phyloP scores from a whole-genome alignment of 2,329 filamentous ascomycete genomes.

The Elsinoe necatrix region DNA sequence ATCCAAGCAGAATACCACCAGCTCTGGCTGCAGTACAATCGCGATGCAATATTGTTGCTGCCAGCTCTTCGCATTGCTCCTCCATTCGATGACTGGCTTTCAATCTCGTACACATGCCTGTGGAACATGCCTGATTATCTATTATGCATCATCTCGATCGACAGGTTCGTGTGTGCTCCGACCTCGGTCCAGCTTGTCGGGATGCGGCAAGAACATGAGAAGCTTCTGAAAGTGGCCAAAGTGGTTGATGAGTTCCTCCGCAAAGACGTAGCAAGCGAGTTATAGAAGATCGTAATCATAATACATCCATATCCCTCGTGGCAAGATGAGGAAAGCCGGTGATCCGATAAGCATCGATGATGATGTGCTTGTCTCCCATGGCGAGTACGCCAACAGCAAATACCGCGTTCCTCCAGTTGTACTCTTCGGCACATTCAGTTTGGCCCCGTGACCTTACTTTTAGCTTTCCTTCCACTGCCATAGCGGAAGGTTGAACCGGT shows the following conservation, averaged over 20 bases:
- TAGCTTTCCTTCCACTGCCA: not conserved
- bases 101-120: conserved; percentile 19
- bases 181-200: conserved; percentile 28
- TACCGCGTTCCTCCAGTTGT: conserved; percentile 22
- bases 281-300: not conserved
- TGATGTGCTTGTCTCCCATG: conserved; percentile 20
- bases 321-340: conserved; percentile 20
- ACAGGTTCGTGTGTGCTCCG: conserved; percentile 25
- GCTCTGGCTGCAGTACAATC: conserved; percentile 19
- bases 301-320: conserved; percentile 7
- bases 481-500: not conserved
- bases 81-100: conserved; percentile 22
- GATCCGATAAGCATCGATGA: conserved; percentile 23
- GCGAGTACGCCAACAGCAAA: conserved; percentile 22
- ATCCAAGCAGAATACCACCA: conserved; percentile 20
- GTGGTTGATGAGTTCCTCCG: conserved; percentile 25
- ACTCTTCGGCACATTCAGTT: conserved; percentile 21
- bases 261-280: not conserved
- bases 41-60: conserved; percentile 22
- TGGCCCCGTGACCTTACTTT: conserved; percentile 20
- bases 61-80: conserved; percentile 21
- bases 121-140: conserved; percentile 21
- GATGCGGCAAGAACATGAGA: conserved; percentile 27
- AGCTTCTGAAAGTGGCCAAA: conserved; percentile 22
- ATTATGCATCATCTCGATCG: conserved; percentile 18